A percentile compares a stretch with the other conserved stretches of the same genome.
These are phyloP conservation scores for Aureobasidium sp. DNA, from an alignment of 2,329 filamentous ascomycete species.

Conservation along the genomic window DNA sequence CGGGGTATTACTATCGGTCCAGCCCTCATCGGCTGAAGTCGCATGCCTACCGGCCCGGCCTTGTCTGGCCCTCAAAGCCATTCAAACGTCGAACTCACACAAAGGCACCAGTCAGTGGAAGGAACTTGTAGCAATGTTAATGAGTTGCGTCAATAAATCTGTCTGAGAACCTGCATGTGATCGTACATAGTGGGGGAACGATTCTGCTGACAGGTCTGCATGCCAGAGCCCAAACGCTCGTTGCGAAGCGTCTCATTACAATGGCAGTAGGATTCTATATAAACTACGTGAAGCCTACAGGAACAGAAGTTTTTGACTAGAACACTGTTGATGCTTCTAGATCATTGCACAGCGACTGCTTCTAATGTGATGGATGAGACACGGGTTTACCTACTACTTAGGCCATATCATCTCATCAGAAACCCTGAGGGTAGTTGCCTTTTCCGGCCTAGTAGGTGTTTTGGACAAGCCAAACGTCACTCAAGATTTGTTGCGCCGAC, in stretches of 20 bases:
- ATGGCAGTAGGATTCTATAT: too few relatives aligned
- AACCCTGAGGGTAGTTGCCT: neutral
- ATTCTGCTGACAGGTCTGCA: neutral
- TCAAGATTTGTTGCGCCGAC: slow-evolving; percentile 9
- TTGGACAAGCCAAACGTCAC: slow-evolving; percentile 1
- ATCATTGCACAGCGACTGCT: too few relatives aligned
- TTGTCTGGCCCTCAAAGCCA: neutral
- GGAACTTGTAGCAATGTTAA: too few relatives aligned
- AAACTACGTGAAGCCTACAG: too few relatives aligned
- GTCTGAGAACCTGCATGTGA: neutral
- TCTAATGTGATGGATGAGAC: too few relatives aligned
- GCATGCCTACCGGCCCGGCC: neutral
- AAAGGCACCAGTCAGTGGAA: too few relatives aligned
- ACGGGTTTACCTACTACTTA: too few relatives aligned
- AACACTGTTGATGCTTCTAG: too few relatives aligned
- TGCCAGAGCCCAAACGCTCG: neutral
- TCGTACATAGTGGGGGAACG: neutral
- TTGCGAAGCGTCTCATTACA: neutral
- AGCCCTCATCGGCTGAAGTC: slow-evolving; percentile 5
- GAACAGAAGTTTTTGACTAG: too few relatives aligned
- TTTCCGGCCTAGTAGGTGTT: neutral
- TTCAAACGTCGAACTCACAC: neutral
- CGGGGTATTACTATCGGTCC: neutral
- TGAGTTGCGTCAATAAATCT: too few relatives aligned
- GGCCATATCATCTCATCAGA: neutral